Percentiles rank a stretch among this genome's conserved stretches.
phyloP scores from a whole-genome alignment of 2,329 filamentous ascomycete genomes.

The Trichophyton verrucosum region DNA sequence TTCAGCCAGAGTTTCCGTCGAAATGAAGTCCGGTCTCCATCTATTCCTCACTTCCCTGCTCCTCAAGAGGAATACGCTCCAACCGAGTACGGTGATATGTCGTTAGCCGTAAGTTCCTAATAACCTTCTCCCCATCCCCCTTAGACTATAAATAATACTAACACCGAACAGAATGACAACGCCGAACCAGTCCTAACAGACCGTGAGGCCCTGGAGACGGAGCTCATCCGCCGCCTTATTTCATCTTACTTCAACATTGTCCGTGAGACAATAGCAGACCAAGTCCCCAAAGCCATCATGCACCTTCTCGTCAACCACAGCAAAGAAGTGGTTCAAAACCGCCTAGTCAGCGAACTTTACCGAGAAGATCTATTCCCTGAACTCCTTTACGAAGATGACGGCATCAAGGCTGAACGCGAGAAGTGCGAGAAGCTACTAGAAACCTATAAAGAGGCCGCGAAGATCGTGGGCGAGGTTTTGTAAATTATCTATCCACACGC shows the following conservation, averaged over 20 bases:
- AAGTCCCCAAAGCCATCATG: constrained; percentile 98
- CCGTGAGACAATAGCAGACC: constrained; percentile 93
- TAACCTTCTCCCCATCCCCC: constrained; percentile 13
- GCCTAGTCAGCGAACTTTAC: constrained; percentile 90
- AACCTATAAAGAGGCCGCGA: constrained; percentile 94
- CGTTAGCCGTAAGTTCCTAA: constrained; percentile 34
- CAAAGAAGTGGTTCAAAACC: constrained; percentile 95
- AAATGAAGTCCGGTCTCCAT: constrained; percentile 38
- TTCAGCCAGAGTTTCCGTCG: constrained; percentile 72
- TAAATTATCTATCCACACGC: constrained; percentile 31
- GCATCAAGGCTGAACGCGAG: constrained; percentile 91
- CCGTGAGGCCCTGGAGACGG: constrained; percentile 91
- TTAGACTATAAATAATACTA: constrained; percentile 14
- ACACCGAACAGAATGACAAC: constrained; percentile 23
- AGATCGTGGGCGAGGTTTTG: constrained; percentile 94
- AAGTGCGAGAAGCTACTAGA: constrained; percentile 94
- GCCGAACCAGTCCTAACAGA: constrained; percentile 84
- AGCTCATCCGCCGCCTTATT: constrained; percentile 90
- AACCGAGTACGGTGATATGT: constrained; percentile 29
- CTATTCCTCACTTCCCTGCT: constrained; percentile 36
- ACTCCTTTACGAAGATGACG: constrained; percentile 91
- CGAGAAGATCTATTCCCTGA: constrained; percentile 84
- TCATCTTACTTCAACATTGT: constrained; percentile 99
- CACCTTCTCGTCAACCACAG: constrained; percentile 96
- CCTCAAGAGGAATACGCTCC: constrained; percentile 28